Conservation (phyloP, 2,329 filamentous ascomycete genomes). For the Drechmeria coniospora region DNA sequence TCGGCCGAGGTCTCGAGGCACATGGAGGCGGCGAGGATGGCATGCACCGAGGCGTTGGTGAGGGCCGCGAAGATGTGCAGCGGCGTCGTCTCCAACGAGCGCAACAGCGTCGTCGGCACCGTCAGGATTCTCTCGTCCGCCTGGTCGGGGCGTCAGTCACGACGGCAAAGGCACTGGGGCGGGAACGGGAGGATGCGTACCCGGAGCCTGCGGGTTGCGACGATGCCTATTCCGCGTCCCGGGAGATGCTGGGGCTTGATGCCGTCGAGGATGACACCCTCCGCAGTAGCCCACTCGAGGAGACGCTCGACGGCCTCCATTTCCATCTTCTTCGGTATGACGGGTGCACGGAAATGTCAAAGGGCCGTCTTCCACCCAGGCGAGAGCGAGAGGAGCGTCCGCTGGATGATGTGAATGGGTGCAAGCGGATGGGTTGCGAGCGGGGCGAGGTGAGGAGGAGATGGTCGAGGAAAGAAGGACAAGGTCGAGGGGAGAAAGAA, state of each 20-base stretch:
- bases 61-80: conserved; percentile 34
- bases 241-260: conserved; percentile 52
- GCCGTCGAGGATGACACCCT: conserved; percentile 52
- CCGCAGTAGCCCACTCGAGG: conserved; percentile 48
- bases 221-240: conserved; percentile 62
- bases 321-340: background rate
- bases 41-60: conserved; percentile 46
- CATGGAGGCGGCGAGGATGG: conserved; percentile 55
- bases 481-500: too few species aligned
- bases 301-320: conserved; percentile 31
- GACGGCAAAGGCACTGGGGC: background rate
- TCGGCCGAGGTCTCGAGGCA: conserved; percentile 33
- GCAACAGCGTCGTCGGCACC: conserved; percentile 47
- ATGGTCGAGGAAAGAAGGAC: too few species aligned
- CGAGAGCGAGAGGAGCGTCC: too few species aligned
- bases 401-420: too few species aligned
- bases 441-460: too few species aligned
- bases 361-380: too few species aligned
- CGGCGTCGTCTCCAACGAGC: conserved; percentile 47
- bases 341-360: too few species aligned
- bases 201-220: conserved; percentile 51
- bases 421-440: too few species aligned
- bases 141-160: conserved; percentile 10
- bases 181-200: conserved; percentile 20
- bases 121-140: conserved; percentile 41